Evolutionary conservation across 2,329 filamentous ascomycete species (phyloP).

Genomic region (Alternaria longipes): DNA sequence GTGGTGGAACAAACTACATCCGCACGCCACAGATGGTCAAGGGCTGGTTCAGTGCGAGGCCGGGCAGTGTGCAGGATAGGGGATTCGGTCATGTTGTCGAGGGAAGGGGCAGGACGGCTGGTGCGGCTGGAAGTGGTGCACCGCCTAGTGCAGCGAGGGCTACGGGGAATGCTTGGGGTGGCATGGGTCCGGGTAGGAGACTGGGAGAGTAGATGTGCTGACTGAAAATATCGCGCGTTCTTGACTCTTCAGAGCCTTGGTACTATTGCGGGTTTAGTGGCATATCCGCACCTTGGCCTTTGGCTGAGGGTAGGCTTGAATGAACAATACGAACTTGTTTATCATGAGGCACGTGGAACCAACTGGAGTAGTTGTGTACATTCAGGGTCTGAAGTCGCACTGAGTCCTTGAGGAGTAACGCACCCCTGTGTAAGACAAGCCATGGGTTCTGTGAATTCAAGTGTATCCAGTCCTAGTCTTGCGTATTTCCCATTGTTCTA

Average conservation of each 20-base stretch:
- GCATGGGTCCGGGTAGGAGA: conserved; percentile 44
- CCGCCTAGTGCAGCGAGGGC: conserved; percentile 32
- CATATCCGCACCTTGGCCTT: not conserved
- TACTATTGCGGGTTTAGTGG: not conserved
- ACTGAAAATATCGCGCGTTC: conserved; percentile 13
- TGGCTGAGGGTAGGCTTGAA: not conserved
- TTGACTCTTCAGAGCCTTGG: not conserved
- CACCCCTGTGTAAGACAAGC: too few species aligned
- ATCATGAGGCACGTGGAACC: accelerated
- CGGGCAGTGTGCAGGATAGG: conserved; percentile 57
- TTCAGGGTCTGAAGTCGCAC: not conserved
- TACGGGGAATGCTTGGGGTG: conserved; percentile 36
- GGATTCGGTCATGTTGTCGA: conserved; percentile 71
- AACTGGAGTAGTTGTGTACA: not conserved
- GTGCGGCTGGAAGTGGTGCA: conserved; percentile 23
- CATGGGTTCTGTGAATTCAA: too few species aligned
- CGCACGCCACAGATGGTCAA: conserved; percentile 77
- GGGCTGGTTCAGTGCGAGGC: conserved; percentile 67
- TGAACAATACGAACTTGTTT: not conserved
- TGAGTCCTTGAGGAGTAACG: too few species aligned
- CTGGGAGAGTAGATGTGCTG: conserved; percentile 32
- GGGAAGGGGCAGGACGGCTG: conserved; percentile 25
- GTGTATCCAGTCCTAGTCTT: too few species aligned
- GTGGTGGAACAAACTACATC: conserved; percentile 80
- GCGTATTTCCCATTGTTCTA: too few species aligned